Conservation (phyloP, 2,329 filamentous ascomycete genomes). For the Daldinia sp. region DNA sequence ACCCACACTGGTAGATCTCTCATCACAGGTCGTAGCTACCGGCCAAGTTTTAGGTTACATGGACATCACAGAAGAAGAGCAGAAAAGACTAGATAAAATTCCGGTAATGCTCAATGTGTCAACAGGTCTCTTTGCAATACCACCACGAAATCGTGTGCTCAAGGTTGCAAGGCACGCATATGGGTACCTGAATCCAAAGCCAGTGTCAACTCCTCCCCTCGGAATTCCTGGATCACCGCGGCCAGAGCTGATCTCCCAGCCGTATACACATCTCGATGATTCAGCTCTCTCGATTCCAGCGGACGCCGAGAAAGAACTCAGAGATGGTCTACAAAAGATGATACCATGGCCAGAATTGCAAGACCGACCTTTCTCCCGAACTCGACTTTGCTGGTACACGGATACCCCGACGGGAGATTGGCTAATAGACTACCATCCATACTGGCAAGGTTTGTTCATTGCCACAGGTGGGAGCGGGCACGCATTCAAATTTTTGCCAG, state of each 20-base stretch:
- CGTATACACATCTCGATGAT: constrained; percentile 59
- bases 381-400: constrained; percentile 78
- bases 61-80: constrained; percentile 75
- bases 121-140: constrained; percentile 77
- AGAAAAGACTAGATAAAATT: constrained; percentile 67
- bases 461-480: constrained; percentile 71
- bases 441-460: constrained; percentile 65
- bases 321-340: constrained; percentile 66
- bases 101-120: constrained; percentile 79
- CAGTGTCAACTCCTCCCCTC: constrained; percentile 44
- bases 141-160: constrained; percentile 67
- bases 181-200: constrained; percentile 68
- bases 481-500: constrained; percentile 74
- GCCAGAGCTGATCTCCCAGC: constrained; percentile 46
- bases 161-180: constrained; percentile 76
- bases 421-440: constrained; percentile 73
- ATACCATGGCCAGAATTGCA: constrained; percentile 65
- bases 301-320: constrained; percentile 69
- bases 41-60: constrained; percentile 85
- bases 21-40: constrained; percentile 79
- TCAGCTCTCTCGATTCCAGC: constrained; percentile 59
- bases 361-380: constrained; percentile 67
- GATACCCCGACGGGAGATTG: constrained; percentile 78
- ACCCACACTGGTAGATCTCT: constrained; percentile 76
- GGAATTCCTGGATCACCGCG: constrained; percentile 18